Evolutionary conservation across 2,329 filamentous ascomycete genomes (phyloP), one percentile per base, ranked within the genome.

Genomic region (Aspergillus ibericus): DNA sequence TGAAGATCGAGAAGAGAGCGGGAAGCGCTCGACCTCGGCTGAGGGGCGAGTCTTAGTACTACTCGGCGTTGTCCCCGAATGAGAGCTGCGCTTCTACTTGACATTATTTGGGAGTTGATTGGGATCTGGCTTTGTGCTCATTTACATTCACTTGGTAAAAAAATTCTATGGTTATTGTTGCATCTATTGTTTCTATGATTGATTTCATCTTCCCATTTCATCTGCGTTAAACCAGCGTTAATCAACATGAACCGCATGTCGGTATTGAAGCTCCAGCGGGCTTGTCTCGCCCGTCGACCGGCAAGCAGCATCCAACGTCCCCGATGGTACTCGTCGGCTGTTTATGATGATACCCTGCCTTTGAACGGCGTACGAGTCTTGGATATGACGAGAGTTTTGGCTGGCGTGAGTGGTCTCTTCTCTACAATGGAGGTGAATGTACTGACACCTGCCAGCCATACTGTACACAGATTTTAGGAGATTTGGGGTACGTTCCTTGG

Each of bases 331-430:
- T 80, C 81, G 38, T 80, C 78, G 58, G 70, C 74, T 10, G 27
- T 61, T 47, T 35, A 52, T 52, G 71, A 78, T 52, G 79, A 77
- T 27, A 82, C 80, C 15, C 75, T 89, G 32, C 93, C 95, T 20
- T 82, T 99, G 67, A 86, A 91, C 35, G 95, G 95, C 1, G 89
- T 95, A 67, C 87, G 90, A 56, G 93, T 98, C 13, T 82, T 99
- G 62, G 95, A 99, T 74, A 96, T 99, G 92, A 98, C 93, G 3
- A 85, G 95, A 78, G 95, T 99, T 1, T 79, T 99, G 63, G 95
- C 95, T 63, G 95, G 95, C 58, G 93, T 97, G 81, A 78, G 89
- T 83, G 13, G 12, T 22, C 6, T 22, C 2, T 20, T 42, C 15
- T 12, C 25, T 20, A 10, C 35, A 27, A 44, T 13, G 36, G 7